These are phyloP conservation scores for Epichloe scottii DNA, from an alignment of 2,329 filamentous ascomycete genomes.

Conservation along the genomic window DNA sequence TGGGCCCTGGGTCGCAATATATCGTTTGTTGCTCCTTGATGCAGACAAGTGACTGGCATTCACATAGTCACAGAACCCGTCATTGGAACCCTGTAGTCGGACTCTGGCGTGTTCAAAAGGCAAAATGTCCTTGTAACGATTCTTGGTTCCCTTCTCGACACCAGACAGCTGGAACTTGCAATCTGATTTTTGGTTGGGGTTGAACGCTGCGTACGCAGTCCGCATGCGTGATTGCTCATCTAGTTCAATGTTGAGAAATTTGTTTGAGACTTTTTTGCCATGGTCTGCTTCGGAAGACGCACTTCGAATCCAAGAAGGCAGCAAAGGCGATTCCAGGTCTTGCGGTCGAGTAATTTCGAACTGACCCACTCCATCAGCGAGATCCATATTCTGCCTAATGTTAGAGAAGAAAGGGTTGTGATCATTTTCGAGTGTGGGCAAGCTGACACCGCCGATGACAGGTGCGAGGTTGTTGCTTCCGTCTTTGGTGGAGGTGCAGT, in stretches of 20 bases:
- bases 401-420: slow-evolving; percentile 90
- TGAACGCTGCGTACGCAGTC: slow-evolving; percentile 49
- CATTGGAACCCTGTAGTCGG: slow-evolving; percentile 54
- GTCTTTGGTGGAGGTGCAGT: slow-evolving; percentile 14
- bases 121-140: slow-evolving; percentile 95
- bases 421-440: slow-evolving; percentile 57
- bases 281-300: slow-evolving; percentile 56
- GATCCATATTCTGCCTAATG: slow-evolving; percentile 91
- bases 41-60: slow-evolving; percentile 84
- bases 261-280: slow-evolving; percentile 69
- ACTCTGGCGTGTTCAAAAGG: slow-evolving; percentile 92
- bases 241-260: slow-evolving; percentile 73
- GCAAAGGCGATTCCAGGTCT: slow-evolving; percentile 32
- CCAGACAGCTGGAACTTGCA: slow-evolving; percentile 64
- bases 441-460: slow-evolving; percentile 78
- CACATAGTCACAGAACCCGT: slow-evolving; percentile 77
- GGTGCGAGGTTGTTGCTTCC: slow-evolving; percentile 40
- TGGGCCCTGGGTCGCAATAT: slow-evolving; percentile 92
- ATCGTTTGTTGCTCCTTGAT: slow-evolving; percentile 72
- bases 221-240: slow-evolving; percentile 88
- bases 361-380: slow-evolving; percentile 86
- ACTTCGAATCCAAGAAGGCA: slow-evolving; percentile 68
- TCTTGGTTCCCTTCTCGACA: slow-evolving; percentile 89
- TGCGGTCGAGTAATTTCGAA: slow-evolving; percentile 41
- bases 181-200: slow-evolving; percentile 19